Evolutionary conservation across 164 flowering plant species (phyloP), one percentile per base, ranked within the genome.

Genomic region (Akebia trifoliata): DNA sequence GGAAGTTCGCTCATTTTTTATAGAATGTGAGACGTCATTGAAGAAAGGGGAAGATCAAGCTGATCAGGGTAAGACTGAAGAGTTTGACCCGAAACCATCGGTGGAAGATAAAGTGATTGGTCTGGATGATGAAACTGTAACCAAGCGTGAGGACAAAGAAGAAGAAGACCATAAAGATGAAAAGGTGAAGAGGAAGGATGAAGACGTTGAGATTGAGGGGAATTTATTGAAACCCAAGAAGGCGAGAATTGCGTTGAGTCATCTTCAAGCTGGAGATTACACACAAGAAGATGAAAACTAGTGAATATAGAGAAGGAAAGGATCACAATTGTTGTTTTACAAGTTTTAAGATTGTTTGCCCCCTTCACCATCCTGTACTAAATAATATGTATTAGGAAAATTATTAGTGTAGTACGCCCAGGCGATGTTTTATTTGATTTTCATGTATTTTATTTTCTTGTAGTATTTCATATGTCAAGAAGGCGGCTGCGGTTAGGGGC

Each of bases 211-310:
- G 25, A 50, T 1, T 1, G 30, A 46, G n/a, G 87, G 65, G 66
- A 61, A 59, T 21, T 26, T 56, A 26, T 17, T 71, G 9, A 64
- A 66, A 59, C 70, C 78, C 0, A 90, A 90, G 75, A 87, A 77
- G 69, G 52, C 84, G 0, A 83, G 60, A 68, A 78, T 90, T 28
- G 69, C 81, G 12, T 81, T 85, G 0, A 68, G 60, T 54, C 97
- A 90, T 69, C 90, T 85, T 52, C 55, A 82, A 18, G 74, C 70
- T 39, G 75, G 72, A 38, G 65, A 68, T 70, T 89, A 90, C 64
- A 66, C 71, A 4, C 69, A 72, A 57, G 90, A 85, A 55, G 80
- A 81, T 36, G 78, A 74, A 47, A 63, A 62, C n/a, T 9, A 47
- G 26, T 46, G 30, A 37, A 44, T 20, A 9, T 3, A 52, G 10